Base-by-base conservation (phyloP, 768 basidiomycete species). In the Lactarius hatsudake region DNA sequence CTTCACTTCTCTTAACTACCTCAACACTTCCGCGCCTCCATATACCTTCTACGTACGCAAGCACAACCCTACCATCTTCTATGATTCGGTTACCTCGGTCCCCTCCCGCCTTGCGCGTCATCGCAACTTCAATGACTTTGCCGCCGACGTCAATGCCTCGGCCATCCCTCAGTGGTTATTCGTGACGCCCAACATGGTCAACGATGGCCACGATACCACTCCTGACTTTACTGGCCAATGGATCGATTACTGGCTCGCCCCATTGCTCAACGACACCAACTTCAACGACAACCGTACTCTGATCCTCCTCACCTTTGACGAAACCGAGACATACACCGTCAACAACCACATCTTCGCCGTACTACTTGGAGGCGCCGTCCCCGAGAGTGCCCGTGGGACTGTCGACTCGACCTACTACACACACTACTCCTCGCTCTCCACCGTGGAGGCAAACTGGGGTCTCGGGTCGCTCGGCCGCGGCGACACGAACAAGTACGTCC, bases 301-400 rank as follows among this genome's bases (percentile, higher is more conserved):
- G 60, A 83, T 89, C 71, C 70, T 87, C 10, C 71, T 89, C 61
- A 87, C 86, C 0, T 88, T 88, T 62, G 87, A 89, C 62, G 87
- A 89, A 75, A 85, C 76, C 48, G 81, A 79, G 65, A 68, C 72
- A 0, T 75, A 77, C 60, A 71, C 71, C 34, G 73, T 76, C 57
- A 82, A 82, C 72, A 88, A 88, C 73, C 75, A 74, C 1, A 75
- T 88, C 54, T 81, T 75, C 66, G 72, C 79, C 5, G 43, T 86
- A 56, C 75, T 85, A 10, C 73, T 84, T 42, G 82, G 83, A 45
- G 76, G 75, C 42, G 83, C 78, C 26, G 71, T 87, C 30, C 86
- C 86, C 2, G 34, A 71, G 15, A 56, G 68, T 10, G 73, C 82
- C 28, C 67, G 74, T 26, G 82, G 81, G 28, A 85, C 81, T 1